phyloP scores from a whole-genome alignment of 495 filamentous ascomycete genomes.

The Immersiella caudata region DNA sequence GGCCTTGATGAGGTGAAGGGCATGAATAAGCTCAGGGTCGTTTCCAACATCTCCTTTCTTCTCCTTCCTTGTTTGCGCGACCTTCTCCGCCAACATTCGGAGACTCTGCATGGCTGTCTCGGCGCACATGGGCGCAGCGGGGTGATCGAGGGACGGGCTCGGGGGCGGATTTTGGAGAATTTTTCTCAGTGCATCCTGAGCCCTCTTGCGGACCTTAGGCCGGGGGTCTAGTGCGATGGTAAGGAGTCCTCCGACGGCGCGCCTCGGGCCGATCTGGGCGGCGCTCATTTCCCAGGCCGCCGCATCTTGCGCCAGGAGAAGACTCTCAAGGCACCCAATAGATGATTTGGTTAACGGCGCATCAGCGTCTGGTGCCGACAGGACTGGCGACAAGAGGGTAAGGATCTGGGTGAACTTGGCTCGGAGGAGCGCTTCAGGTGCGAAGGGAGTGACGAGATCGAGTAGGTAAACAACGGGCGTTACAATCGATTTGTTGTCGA shows the following conservation, averaged over 20 bases:
- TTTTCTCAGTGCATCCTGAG: constrained; percentile 84
- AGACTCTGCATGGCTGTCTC: constrained; percentile 81
- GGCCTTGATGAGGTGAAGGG: constrained; percentile 86
- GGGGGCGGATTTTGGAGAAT: constrained; percentile 82
- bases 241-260: constrained; percentile 85
- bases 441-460: constrained; percentile 81
- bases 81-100: constrained; percentile 63
- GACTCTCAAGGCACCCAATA: constrained; percentile 89
- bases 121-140: constrained; percentile 93
- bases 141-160: constrained; percentile 88
- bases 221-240: constrained; percentile 81
- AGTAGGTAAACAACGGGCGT: constrained; percentile 93
- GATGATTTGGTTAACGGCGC: constrained; percentile 83
- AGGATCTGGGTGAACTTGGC: constrained; percentile 95
- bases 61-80: constrained; percentile 64
- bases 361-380: constrained; percentile 80
- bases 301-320: constrained; percentile 85
- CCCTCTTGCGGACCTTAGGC: constrained; percentile 93
- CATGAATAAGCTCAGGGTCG: constrained; percentile 85
- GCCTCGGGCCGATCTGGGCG: constrained; percentile 81
- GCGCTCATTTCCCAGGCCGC: constrained; percentile 83
- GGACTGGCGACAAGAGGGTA: constrained; percentile 76
- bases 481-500: constrained; percentile 83
- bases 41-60: constrained; percentile 64
- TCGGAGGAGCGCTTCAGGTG: constrained; percentile 81